Evolutionary conservation across 768 basidiomycete genomes (phyloP).

Genomic region (Hygrophorus russula): DNA sequence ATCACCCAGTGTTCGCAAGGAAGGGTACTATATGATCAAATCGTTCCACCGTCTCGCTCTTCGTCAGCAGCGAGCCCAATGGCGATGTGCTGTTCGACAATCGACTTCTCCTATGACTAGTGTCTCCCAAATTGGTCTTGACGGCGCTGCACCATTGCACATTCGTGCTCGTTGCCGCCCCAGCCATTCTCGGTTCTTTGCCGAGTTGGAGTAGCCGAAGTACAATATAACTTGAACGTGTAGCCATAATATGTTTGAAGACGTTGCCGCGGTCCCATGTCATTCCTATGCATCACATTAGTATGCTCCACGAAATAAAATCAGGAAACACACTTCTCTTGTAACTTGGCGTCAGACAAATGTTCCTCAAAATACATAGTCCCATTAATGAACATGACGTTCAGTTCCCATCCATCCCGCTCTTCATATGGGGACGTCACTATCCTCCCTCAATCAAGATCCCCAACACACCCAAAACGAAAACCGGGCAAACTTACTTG

Average conservation of each 20-base stretch:
- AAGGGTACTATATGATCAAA: no score
- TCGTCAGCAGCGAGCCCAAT: no score
- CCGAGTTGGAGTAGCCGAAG: slow-evolving; percentile 31
- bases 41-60: no score
- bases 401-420: slow-evolving; percentile 68
- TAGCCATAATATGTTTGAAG: slow-evolving; percentile 75
- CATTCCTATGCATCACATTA: slow-evolving; percentile 32
- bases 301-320: neutral
- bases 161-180: slow-evolving; percentile 79
- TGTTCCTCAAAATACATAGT: slow-evolving; percentile 73
- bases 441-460: slow-evolving; percentile 44
- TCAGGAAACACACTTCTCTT: slow-evolving; percentile 46
- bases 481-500: slow-evolving; percentile 35
- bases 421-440: slow-evolving; percentile 77
- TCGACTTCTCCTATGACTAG: slow-evolving; percentile 86
- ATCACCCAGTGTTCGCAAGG: no score
- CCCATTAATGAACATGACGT: slow-evolving; percentile 66
- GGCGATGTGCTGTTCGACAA: no score
- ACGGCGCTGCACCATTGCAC: slow-evolving; percentile 87
- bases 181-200: slow-evolving; percentile 36
- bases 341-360: slow-evolving; percentile 41
- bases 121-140: slow-evolving; percentile 70
- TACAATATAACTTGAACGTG: slow-evolving; percentile 85
- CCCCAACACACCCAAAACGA: slow-evolving; percentile 5
- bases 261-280: slow-evolving; percentile 52